Evolutionary conservation across 306 rosid species (phyloP).

Genomic region (Pterocarpus santalinus): DNA sequence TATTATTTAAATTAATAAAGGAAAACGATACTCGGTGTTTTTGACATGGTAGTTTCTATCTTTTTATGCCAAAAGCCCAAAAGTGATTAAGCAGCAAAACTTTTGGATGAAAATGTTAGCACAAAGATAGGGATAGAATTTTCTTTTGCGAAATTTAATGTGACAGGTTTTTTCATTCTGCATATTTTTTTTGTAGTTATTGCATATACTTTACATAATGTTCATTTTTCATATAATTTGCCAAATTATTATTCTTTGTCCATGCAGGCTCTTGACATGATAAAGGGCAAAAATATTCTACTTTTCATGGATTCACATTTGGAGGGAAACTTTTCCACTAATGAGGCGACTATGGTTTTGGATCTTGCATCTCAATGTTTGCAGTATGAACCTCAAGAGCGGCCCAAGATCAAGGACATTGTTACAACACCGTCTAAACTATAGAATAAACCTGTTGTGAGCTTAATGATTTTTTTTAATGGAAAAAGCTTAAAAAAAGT

Average conservation of each 20-base stretch:
- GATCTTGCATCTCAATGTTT: constrained; percentile 79
- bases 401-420: constrained; percentile 73
- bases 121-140: background rate
- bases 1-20: background rate
- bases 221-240: constrained; percentile 11
- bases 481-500: background rate
- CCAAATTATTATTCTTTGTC: constrained; percentile 5
- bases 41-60: background rate
- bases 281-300: constrained; percentile 73
- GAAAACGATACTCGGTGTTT: background rate
- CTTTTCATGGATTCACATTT: constrained; percentile 87
- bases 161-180: background rate
- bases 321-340: constrained; percentile 81
- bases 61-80: background rate
- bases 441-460: constrained; percentile 74
- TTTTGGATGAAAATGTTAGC: background rate
- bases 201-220: background rate
- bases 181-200: background rate
- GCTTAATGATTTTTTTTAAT: background rate
- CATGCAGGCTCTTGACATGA: constrained; percentile 84
- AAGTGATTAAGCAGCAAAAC: background rate
- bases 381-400: constrained; percentile 80
- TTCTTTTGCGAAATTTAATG: no score
- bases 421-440: constrained; percentile 64
- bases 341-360: constrained; percentile 82